Percentiles rank a stretch among this genome's conserved stretches.
Evolutionary conservation across 768 basidiomycete species (phyloP).

Genomic region (Podaxis sp.): DNA sequence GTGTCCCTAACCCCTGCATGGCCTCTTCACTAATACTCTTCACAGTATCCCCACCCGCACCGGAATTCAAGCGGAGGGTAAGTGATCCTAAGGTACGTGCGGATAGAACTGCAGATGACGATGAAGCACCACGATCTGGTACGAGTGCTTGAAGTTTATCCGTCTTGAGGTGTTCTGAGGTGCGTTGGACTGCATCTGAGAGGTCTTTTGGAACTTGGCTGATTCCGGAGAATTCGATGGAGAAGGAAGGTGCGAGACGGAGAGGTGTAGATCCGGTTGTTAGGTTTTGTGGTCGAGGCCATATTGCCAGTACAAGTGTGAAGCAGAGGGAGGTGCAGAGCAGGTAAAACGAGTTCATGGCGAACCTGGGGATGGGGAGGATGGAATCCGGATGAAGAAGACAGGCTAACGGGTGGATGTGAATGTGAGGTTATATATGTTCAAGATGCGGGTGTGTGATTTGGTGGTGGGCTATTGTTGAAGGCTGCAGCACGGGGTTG

Average conservation of each 20-base stretch:
- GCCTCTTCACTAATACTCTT: conserved; percentile 53
- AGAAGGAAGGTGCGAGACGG: conserved; percentile 48
- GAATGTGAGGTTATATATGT: background rate
- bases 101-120: conserved; percentile 32
- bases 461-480: background rate
- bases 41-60: conserved; percentile 21
- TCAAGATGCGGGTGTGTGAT: background rate
- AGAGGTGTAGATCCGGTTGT: conserved; percentile 41
- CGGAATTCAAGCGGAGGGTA: conserved; percentile 35
- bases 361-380: background rate
- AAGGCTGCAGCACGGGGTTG: background rate
- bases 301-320: conserved; percentile 30
- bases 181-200: conserved; percentile 50
- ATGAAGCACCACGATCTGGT: conserved; percentile 54
- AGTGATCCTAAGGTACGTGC: conserved; percentile 45
- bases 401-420: background rate
- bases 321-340: conserved; percentile 7
- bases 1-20: conserved; percentile 41
- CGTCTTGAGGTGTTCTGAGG: conserved; percentile 38
- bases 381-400: background rate
- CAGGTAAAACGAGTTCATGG: conserved; percentile 3
- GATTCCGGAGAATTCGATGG: conserved; percentile 39
- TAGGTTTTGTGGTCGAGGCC: conserved; percentile 48
- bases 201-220: conserved; percentile 52
- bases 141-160: conserved; percentile 63